These are phyloP conservation scores for Epipyxis sp. DNA, from an alignment of 108 stramenopile genomes.

Conservation along the genomic window DNA sequence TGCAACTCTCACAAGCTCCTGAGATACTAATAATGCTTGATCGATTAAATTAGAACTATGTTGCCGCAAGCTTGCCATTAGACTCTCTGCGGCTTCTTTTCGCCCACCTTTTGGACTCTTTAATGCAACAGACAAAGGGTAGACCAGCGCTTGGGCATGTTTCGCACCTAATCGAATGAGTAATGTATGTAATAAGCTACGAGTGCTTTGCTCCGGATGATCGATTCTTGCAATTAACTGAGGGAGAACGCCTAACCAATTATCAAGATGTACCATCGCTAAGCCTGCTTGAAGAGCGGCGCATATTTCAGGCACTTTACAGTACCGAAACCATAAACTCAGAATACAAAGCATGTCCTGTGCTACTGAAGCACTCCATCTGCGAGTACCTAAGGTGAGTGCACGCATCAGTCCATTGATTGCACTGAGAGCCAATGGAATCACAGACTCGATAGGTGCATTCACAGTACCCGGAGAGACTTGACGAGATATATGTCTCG, in stretches of 20 bases:
- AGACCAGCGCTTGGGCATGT: slow-evolving; percentile 94
- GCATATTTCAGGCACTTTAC: slow-evolving; percentile 56
- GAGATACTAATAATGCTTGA: slow-evolving; percentile 86
- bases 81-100: slow-evolving; percentile 75
- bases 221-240: slow-evolving; percentile 98
- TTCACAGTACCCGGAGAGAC: too few species aligned
- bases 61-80: slow-evolving; percentile 79
- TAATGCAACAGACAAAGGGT: slow-evolving; percentile 85
- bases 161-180: slow-evolving; percentile 76
- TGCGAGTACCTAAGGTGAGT: slow-evolving; percentile 79
- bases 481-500: too few species aligned
- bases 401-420: slow-evolving; percentile 83
- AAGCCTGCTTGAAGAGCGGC: slow-evolving; percentile 67
- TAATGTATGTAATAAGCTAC: slow-evolving; percentile 77
- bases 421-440: slow-evolving; percentile 67
- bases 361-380: slow-evolving; percentile 86
- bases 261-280: slow-evolving; percentile 70
- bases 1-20: slow-evolving; percentile 96
- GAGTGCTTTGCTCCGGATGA: slow-evolving; percentile 66
- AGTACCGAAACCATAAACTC: slow-evolving; percentile 89
- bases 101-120: slow-evolving; percentile 82
- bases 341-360: slow-evolving; percentile 94
- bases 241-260: slow-evolving; percentile 96
- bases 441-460: too few species aligned
- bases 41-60: slow-evolving; percentile 75